A percentile compares a stretch with the other conserved stretches of the same genome.
Evolutionary conservation across 177 flowering plant species (phyloP).

Genomic region (Vitis hybrid): DNA sequence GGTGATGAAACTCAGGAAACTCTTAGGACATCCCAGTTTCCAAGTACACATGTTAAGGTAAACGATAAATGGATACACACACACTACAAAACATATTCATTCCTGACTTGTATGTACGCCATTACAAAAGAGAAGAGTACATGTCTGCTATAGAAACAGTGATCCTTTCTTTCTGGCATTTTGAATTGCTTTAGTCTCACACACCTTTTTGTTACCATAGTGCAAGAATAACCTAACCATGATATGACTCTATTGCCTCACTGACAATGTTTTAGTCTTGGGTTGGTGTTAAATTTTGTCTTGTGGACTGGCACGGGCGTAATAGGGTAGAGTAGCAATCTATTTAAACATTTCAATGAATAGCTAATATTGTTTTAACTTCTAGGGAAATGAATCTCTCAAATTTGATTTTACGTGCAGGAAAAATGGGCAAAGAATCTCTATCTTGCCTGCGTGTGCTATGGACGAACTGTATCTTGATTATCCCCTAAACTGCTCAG

Average conservation of each 20-base stretch:
- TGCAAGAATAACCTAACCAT: too few species aligned
- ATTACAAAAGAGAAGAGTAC: too few species aligned
- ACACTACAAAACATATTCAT: neutral
- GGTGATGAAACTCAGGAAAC: slow-evolving; percentile 96
- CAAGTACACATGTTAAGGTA: slow-evolving; percentile 94
- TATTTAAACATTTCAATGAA: neutral
- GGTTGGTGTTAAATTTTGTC: too few species aligned
- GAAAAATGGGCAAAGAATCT: slow-evolving; percentile 92
- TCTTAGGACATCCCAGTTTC: slow-evolving; percentile 84
- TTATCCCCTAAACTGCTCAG: neutral
- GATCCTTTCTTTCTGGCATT: too few species aligned
- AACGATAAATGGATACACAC: neutral
- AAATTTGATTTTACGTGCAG: slow-evolving; percentile 35
- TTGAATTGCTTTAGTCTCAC: too few species aligned
- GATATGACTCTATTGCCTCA: neutral
- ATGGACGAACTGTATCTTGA: slow-evolving; percentile 83
- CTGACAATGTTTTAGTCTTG: neutral
- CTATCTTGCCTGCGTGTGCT: slow-evolving; percentile 75
- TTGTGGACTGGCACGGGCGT: too few species aligned
- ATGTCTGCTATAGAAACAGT: too few species aligned
- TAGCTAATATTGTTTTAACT: neutral
- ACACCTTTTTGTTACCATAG: too few species aligned
- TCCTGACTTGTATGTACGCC: neutral
- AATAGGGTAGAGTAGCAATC: neutral
- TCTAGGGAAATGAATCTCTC: neutral